A percentile compares a stretch with the other conserved stretches of the same genome.
Evolutionary conservation across 805 yeast species (phyloP).

Genomic region (Barnettozyma sp.): DNA sequence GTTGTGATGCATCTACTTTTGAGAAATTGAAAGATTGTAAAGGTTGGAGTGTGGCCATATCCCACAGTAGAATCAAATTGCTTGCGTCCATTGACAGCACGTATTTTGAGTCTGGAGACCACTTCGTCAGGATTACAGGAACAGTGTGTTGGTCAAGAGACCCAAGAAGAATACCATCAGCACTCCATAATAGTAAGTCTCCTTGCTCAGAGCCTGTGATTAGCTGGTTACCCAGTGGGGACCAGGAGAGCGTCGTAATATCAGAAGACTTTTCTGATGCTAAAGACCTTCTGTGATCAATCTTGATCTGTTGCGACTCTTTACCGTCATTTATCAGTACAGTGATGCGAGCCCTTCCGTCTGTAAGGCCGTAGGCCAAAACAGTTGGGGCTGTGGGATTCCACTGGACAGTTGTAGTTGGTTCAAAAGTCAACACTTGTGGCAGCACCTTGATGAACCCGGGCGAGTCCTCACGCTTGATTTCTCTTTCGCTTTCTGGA

Average conservation of each 20-base stretch:
- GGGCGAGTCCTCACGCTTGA: constrained; percentile 15
- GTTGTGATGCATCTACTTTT: constrained; percentile 18
- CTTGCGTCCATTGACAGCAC: constrained; percentile 55
- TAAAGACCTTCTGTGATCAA: constrained; percentile 28
- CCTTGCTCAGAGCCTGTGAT: constrained; percentile 66
- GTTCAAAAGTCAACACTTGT: constrained; percentile 33
- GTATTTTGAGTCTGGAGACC: constrained; percentile 53
- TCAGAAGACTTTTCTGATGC: constrained; percentile 15
- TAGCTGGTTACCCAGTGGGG: constrained; percentile 54
- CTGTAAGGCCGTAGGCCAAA: constrained; percentile 49
- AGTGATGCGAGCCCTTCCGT: constrained; percentile 40
- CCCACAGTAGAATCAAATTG: constrained; percentile 58
- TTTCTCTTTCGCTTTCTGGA: background rate
- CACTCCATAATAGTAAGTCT: constrained; percentile 72
- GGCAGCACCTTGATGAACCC: constrained; percentile 31
- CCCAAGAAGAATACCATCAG: constrained; percentile 58
- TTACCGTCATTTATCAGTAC: constrained; percentile 28
- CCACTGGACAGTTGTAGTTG: constrained; percentile 47
- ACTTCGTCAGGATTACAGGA: constrained; percentile 48
- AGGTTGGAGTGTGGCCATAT: constrained; percentile 45
- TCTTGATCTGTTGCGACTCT: constrained; percentile 8
- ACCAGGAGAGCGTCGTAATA: constrained; percentile 47
- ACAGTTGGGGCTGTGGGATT: constrained; percentile 41
- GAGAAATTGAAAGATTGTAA: constrained; percentile 38
- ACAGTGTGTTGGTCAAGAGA: constrained; percentile 45